Conservation (phyloP, 106 monocot genomes). For the Narthecium ossifragum region DNA sequence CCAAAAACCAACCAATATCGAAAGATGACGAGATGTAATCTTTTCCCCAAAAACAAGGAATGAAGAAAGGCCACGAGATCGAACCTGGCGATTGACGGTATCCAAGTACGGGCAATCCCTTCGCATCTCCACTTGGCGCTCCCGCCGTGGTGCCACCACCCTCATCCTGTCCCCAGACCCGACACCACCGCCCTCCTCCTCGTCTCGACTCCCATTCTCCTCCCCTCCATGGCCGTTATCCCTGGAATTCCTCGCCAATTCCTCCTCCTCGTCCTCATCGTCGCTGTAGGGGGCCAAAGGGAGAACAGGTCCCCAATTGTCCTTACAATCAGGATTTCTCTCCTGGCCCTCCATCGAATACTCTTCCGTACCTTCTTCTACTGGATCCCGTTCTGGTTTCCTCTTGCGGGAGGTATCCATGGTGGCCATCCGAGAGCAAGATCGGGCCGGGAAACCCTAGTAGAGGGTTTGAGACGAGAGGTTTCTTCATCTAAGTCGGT, state of each 20-base stretch:
- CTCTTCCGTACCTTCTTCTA: not conserved
- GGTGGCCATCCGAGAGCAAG: no score
- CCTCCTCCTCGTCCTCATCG: constrained; percentile 30
- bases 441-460: no score
- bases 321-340: no score
- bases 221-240: not conserved
- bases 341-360: not conserved
- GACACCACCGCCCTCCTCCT: constrained; percentile 31
- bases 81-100: constrained; percentile 98
- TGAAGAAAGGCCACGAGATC: not conserved
- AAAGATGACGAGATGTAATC: no score
- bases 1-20: no score
- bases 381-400: not conserved
- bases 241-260: constrained; percentile 3
- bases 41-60: not conserved
- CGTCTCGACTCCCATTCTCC: constrained; percentile 10
- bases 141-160: constrained; percentile 18
- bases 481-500: no score
- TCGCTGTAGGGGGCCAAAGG: constrained; percentile 33
- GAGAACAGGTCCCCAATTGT: constrained; percentile 12
- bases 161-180: constrained; percentile 9
- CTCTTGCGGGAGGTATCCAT: constrained; percentile 2
- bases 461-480: no score
- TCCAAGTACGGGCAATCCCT: constrained; percentile 94
- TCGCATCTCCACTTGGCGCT: constrained; percentile 68